Percentiles rank a stretch among this genome's conserved stretches.
Conservation (phyloP, 1,284 basidiomycete genomes). For the Rhodotorula sp. region DNA sequence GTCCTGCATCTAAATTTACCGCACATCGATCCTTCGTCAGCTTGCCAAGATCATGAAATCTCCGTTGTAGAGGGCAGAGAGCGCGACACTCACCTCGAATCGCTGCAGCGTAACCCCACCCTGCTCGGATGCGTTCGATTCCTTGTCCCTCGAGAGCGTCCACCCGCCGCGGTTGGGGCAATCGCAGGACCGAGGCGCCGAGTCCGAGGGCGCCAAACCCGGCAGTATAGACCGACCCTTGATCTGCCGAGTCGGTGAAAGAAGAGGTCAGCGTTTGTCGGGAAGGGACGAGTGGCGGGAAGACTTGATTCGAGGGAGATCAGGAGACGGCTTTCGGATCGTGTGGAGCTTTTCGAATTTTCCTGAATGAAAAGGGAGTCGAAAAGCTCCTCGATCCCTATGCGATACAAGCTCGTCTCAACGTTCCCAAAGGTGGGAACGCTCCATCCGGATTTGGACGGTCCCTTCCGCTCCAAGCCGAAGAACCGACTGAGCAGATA, state of each 20-base stretch:
- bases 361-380: not conserved
- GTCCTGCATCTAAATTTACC: slow-evolving; percentile 1
- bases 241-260: slow-evolving; percentile 18
- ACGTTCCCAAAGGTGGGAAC: not conserved
- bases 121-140: slow-evolving; percentile 29
- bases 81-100: slow-evolving; percentile 14
- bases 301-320: not conserved
- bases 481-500: slow-evolving; percentile 11
- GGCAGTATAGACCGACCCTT: slow-evolving; percentile 30
- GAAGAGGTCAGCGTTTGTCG: too few relatives aligned
- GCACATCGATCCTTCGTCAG: not conserved
- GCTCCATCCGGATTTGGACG: slow-evolving; percentile 8
- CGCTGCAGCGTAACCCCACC: slow-evolving; percentile 30
- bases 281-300: not conserved
- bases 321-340: not conserved
- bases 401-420: slow-evolving; percentile 2
- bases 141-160: slow-evolving; percentile 21
- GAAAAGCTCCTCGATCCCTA: not conserved
- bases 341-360: not conserved
- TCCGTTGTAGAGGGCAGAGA: too few relatives aligned
- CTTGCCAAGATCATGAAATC: too few relatives aligned
- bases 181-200: not conserved
- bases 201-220: slow-evolving; percentile 35
- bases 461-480: slow-evolving; percentile 3
- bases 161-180: slow-evolving; percentile 2